A percentile compares a stretch with the other conserved stretches of the same genome.
These are phyloP conservation scores for Solanum megistacrolobum DNA, from an alignment of 257 asterid species.

Conservation along the genomic window DNA sequence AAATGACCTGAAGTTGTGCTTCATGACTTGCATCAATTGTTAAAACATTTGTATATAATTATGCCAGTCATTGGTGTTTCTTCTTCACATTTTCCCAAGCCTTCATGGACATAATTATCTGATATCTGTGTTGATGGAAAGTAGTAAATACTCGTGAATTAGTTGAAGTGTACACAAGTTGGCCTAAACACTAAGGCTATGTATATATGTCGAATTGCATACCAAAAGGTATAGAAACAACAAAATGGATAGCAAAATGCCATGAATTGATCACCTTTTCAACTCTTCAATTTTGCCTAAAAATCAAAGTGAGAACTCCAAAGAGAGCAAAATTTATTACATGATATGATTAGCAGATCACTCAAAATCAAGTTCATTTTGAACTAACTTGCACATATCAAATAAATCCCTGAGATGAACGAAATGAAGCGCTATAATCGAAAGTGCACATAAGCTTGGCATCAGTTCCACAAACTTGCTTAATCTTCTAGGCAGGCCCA, in stretches of 20 bases:
- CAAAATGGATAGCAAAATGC: neutral
- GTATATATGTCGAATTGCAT: no score
- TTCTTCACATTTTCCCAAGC: neutral
- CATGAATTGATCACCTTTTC: neutral
- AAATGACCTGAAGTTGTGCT: neutral
- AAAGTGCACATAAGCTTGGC: neutral
- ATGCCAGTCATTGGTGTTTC: neutral
- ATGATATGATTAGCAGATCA: neutral
- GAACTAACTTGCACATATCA: neutral
- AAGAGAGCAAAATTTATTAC: neutral
- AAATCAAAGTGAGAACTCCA: neutral
- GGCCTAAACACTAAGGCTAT: neutral
- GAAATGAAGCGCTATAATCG: neutral
- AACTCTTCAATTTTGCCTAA: neutral
- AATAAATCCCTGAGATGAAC: neutral
- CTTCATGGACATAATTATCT: neutral
- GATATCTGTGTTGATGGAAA: neutral
- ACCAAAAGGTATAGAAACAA: neutral
- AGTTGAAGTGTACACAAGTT: neutral
- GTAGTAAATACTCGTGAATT: neutral
- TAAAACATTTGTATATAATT: neutral
- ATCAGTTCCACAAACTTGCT: neutral
- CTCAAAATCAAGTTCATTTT: neutral
- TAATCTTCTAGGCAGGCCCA: slow-evolving; percentile 32
- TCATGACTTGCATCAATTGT: neutral